A percentile compares a stretch with the other conserved stretches of the same genome.
These are phyloP conservation scores for Lonicera japonica DNA, from an alignment of 129 eudicot genomes.

Conservation along the genomic window DNA sequence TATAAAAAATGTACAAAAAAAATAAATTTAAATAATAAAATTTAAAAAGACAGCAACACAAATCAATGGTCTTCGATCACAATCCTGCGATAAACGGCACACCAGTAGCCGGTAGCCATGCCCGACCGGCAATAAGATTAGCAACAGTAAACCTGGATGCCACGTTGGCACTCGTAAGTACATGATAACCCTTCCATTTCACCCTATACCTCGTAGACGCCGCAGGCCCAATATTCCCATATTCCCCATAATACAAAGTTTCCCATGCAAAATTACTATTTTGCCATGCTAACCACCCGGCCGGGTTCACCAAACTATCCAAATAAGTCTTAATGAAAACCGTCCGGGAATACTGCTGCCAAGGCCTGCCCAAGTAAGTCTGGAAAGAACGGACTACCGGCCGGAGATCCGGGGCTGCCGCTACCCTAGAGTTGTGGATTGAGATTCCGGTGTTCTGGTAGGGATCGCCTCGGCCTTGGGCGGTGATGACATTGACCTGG, in stretches of 20 bases:
- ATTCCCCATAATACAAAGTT: constrained; percentile 83
- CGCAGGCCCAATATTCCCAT: constrained; percentile 57
- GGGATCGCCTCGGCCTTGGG: constrained; percentile 78
- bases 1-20: constrained; percentile 30
- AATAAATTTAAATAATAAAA: no score
- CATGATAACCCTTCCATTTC: constrained; percentile 63
- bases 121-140: constrained; percentile 54
- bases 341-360: constrained; percentile 75
- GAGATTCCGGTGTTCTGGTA: constrained; percentile 74
- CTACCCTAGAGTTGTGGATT: constrained; percentile 49
- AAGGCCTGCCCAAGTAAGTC: constrained; percentile 72
- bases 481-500: constrained; percentile 63
- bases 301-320: constrained; percentile 33
- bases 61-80: constrained; percentile 19
- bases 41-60: not conserved
- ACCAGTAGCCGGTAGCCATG: constrained; percentile 73
- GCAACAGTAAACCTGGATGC: constrained; percentile 59
- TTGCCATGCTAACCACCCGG: constrained; percentile 74
- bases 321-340: constrained; percentile 47
- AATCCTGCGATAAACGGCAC: constrained; percentile 66
- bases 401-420: constrained; percentile 43
- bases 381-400: constrained; percentile 28
- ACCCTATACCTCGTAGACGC: constrained; percentile 44
- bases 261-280: constrained; percentile 40
- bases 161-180: constrained; percentile 22